A percentile compares a stretch with the other conserved stretches of the same genome.
These are phyloP conservation scores for Trichosanthes truncata DNA, from an alignment of 306 rosid species.

Conservation along the genomic window DNA sequence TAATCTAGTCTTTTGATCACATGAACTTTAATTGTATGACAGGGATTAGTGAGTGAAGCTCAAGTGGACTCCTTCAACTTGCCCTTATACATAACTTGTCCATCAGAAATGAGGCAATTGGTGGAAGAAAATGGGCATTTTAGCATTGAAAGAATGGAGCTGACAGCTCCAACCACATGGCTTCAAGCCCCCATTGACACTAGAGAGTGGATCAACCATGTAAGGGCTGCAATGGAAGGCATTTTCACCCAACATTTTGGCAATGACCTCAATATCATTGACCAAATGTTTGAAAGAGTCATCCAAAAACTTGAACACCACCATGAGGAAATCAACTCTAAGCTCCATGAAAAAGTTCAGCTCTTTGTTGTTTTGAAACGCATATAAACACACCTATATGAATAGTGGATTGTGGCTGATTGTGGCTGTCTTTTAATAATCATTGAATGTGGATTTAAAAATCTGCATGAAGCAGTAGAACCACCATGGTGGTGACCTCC, in stretches of 20 bases:
- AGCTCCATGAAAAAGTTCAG: constrained; percentile 25
- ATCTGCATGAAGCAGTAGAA: too few species aligned
- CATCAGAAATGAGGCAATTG: constrained; percentile 29
- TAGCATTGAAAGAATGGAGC: constrained; percentile 32
- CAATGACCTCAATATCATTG: background rate
- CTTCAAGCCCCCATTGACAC: constrained; percentile 17
- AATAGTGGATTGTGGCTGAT: too few species aligned
- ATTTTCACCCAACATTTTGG: constrained; percentile 31
- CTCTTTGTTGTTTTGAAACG: constrained; percentile 32
- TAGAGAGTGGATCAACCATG: constrained; percentile 15
- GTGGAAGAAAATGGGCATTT: constrained; percentile 35
- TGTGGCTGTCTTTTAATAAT: background rate
- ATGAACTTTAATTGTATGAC: background rate
- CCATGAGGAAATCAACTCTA: constrained; percentile 12
- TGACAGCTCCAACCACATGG: constrained; percentile 33
- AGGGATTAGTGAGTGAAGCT: constrained; percentile 36
- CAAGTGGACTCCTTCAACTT: constrained; percentile 42
- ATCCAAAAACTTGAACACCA: background rate
- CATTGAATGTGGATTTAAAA: background rate
- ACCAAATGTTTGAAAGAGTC: constrained; percentile 28
- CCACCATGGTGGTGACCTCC: too few species aligned
- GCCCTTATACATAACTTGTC: constrained; percentile 34
- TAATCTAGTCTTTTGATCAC: too few species aligned
- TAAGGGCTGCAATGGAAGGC: constrained; percentile 42
- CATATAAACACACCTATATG: background rate